Base-by-base conservation (phyloP, 2,329 filamentous ascomycete species). In the Lomentospora prolificans region DNA sequence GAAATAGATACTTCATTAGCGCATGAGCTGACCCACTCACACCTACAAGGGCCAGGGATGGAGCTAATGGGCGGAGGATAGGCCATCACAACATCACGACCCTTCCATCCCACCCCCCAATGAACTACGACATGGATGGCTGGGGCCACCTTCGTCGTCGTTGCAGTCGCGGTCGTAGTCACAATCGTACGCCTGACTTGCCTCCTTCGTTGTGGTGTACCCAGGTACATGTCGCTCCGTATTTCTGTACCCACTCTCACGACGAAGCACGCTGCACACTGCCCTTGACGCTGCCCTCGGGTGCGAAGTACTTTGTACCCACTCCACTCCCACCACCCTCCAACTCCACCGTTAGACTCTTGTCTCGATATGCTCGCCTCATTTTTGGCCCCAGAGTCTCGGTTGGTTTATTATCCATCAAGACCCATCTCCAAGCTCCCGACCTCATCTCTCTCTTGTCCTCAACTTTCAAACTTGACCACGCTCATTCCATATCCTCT, bases 381-480 rank as follows among this genome's bases (percentile, higher is more conserved):
- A 44, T 48, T 55, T 55, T 50, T 14, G 48, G 25, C 39, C 48
- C 39, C 12, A 19, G 22, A 27, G 39, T 24, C 10, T 17, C 28
- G 53, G 33, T 22, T 50, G 53, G 53, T 55, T 55, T 55, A 55
- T 36, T 55, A 55, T 36, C 52, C 31, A 54, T 54, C 36, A n/a
- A 36, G 52, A 44, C 52, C 41, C 53, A 48, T 33, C 39, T 41
- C 30, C 8, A 33, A 55, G 53, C 53, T 48, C 41, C 36, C 46
- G 24, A 55, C 46, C 54, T 56, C 48, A 51, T 25, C 17, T 50
- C 48, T 51, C 44, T 51, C 48, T 28, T 44, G 12, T 51, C 30
- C 44, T 56, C 54, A 17, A 27, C 52, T 50, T 33, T 31, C 39
- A 24, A 48, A 39, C 9, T 55, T 50, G 19, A 55, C 41, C 41